Evolutionary conservation across 495 filamentous ascomycete genomes (phyloP).

Genomic region (Letharia columbiana): DNA sequence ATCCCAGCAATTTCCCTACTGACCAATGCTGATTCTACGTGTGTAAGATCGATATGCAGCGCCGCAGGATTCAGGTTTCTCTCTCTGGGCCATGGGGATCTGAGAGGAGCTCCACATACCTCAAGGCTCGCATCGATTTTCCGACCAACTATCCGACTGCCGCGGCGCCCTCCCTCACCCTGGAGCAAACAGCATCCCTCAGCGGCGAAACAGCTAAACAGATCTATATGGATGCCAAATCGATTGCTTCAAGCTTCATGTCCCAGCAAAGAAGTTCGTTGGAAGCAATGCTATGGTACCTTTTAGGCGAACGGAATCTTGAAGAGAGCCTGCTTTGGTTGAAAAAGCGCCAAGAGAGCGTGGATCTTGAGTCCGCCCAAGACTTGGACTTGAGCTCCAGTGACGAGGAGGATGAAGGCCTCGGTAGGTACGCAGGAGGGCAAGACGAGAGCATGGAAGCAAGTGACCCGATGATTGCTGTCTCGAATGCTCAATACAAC

Average conservation of each 20-base stretch:
- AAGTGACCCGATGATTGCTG: slow-evolving; percentile 44
- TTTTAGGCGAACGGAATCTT: slow-evolving; percentile 72
- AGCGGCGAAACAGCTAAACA: slow-evolving; percentile 56
- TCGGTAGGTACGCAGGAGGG: slow-evolving; percentile 41
- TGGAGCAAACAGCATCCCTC: slow-evolving; percentile 74
- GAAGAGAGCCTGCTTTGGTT: slow-evolving; percentile 67
- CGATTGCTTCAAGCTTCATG: slow-evolving; percentile 61
- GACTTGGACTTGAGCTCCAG: slow-evolving; percentile 66
- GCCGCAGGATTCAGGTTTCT: slow-evolving; percentile 62
- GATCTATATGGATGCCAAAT: slow-evolving; percentile 56
- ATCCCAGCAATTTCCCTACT: not conserved
- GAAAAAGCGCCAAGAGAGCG: slow-evolving; percentile 45
- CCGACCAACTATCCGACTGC: slow-evolving; percentile 66
- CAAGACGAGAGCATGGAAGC: slow-evolving; percentile 39
- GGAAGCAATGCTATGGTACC: slow-evolving; percentile 71
- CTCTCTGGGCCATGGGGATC: slow-evolving; percentile 81
- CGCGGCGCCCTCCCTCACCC: slow-evolving; percentile 53
- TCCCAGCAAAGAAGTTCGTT: slow-evolving; percentile 66
- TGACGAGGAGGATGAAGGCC: slow-evolving; percentile 70
- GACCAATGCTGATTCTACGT: not conserved
- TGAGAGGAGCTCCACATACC: slow-evolving; percentile 59
- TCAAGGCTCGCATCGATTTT: slow-evolving; percentile 74
- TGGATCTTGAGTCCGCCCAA: slow-evolving; percentile 41
- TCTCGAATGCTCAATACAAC: slow-evolving; percentile 62
- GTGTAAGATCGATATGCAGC: slow-evolving; percentile 49